Base-by-base conservation (phyloP, 345 rosid species). In the Corymbia maculata region DNA sequence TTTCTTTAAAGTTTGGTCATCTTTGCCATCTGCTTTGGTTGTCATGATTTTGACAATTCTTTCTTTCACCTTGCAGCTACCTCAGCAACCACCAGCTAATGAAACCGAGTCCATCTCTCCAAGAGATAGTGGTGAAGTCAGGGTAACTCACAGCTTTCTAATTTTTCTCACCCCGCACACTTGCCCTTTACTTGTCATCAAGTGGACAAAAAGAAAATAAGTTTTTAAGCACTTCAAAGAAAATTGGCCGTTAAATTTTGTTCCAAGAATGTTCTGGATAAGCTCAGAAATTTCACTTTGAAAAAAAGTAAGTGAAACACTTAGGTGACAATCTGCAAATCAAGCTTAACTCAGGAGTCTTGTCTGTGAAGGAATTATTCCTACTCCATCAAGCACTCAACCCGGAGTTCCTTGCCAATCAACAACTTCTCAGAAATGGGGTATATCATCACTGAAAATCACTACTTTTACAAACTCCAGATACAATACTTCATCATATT, bases 111-210 rank as follows among this genome's bases (percentile, higher is more conserved):
- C 95, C 70, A 93, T 93, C 59, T 94, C 99, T 88, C 98, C 98
- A 86, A 92, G 97, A 90, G 97, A 93, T 86, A 96, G 97, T 68
- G 95, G 93, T 91, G 98, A 96, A 93, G 93, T 95, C 90, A 96
- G 94, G 97, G 99, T 97, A 86, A 57, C 28, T 86, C 53, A 51
- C 30, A 13, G 15, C 45, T 51, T 50, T 85, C 86, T 22, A 85
- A 51, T 85, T 85, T 28, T 30, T 17, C 64, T 36, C 64, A n/a
- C 47, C 45, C 66, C 66, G 32, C 68, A 19, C 28, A 52, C 28
- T 85, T 44, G 61, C 49, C 66, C 64, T 51, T 51, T 16, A 30
- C 47, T 53, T 51, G n/a, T 86, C 66, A 52, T 52, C 66, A 36
- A 86, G 49, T 24, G 13, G 45, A 19, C 26, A 9, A 26, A 86